These are phyloP conservation scores for Aspergillus nomiae DNA, from an alignment of 2,329 filamentous ascomycete species.

Conservation along the genomic window DNA sequence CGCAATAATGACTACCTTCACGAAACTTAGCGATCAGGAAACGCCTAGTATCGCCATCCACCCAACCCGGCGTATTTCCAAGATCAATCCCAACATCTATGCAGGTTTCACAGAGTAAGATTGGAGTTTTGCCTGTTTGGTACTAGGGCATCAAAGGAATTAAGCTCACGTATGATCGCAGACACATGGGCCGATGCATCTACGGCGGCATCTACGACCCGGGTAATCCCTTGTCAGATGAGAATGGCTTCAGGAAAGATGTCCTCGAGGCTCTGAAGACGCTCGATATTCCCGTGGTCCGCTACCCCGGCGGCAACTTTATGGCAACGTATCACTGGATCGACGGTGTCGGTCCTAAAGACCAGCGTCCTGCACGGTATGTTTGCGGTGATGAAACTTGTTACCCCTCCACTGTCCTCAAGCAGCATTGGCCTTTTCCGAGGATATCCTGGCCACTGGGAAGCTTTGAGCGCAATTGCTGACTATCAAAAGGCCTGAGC, in stretches of 20 bases:
- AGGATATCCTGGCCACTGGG: background rate
- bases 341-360: slow-evolving; percentile 74
- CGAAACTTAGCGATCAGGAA: slow-evolving; percentile 63
- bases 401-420: background rate
- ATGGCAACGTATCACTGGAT: slow-evolving; percentile 83
- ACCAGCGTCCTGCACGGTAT: slow-evolving; percentile 63
- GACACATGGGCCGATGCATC: slow-evolving; percentile 87
- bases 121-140: background rate
- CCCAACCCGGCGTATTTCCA: slow-evolving; percentile 65
- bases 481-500: slow-evolving; percentile 58
- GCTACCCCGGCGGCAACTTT: slow-evolving; percentile 85
- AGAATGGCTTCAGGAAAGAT: slow-evolving; percentile 75
- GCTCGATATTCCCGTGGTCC: slow-evolving; percentile 72
- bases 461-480: background rate
- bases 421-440: background rate
- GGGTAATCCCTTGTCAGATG: slow-evolving; percentile 70
- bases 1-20: slow-evolving; percentile 69
- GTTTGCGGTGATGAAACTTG: background rate
- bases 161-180: slow-evolving; percentile 37
- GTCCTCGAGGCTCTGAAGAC: slow-evolving; percentile 74
- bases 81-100: slow-evolving; percentile 80
- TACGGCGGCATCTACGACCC: slow-evolving; percentile 86
- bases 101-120: slow-evolving; percentile 80
- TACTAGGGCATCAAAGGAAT: background rate
- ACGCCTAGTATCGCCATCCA: slow-evolving; percentile 67